phyloP scores from a whole-genome alignment of 2,329 filamentous ascomycete genomes.

The Trichoderma sp. region DNA sequence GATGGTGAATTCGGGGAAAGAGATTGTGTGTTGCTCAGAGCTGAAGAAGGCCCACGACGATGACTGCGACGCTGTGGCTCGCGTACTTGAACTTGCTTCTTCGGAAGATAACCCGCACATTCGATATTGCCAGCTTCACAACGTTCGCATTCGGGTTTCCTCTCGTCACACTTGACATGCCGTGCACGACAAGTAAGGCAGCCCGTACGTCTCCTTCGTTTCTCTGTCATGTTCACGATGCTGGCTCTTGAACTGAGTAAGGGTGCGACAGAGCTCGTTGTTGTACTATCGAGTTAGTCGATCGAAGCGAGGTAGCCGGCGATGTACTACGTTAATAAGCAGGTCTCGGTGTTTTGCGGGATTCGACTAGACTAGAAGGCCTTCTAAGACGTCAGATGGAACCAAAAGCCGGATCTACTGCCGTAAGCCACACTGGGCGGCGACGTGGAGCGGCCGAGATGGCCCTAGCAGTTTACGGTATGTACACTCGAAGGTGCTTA shows the following conservation, averaged over 20 bases:
- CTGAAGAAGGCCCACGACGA: background rate
- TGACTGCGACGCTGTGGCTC: background rate
- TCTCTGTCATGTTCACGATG: background rate
- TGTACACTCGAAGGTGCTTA: background rate
- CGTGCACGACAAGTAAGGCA: slow-evolving; percentile 9
- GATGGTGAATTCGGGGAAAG: background rate
- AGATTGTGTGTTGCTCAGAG: background rate
- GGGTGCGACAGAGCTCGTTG: background rate
- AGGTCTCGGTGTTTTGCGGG: background rate
- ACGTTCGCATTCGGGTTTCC: slow-evolving; percentile 9
- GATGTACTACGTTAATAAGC: background rate
- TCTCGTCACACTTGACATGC: slow-evolving; percentile 9
- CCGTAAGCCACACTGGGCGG: background rate
- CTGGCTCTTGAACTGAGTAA: background rate
- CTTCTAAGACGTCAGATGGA: background rate
- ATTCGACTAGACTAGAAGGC: background rate
- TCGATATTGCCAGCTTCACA: slow-evolving; percentile 11
- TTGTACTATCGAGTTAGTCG: slow-evolving; percentile 1
- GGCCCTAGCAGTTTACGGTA: background rate
- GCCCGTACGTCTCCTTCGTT: slow-evolving; percentile 4
- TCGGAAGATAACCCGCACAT: slow-evolving; percentile 11
- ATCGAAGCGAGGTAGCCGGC: slow-evolving; percentile 6
- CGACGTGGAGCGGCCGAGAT: background rate
- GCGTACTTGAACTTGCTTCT: background rate
- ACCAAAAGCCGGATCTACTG: background rate